phyloP scores from a whole-genome alignment of 257 asterid species.

The Nicotiana sylvestris region DNA sequence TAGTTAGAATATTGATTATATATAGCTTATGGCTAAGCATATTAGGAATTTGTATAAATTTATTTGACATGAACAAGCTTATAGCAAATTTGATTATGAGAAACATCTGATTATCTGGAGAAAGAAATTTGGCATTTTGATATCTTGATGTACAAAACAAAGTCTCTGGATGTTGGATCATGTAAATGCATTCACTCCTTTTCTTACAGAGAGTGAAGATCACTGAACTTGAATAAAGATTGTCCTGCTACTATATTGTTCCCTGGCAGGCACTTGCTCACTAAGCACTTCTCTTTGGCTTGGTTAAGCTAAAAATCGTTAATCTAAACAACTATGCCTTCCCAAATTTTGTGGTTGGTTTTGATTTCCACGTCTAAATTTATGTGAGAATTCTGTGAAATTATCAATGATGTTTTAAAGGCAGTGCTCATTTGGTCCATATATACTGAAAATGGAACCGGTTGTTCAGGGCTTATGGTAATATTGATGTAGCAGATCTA shows the following conservation, averaged over 20 bases:
- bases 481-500: constrained; percentile 74
- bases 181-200: constrained; percentile 67
- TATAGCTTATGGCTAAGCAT: not conserved
- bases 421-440: constrained; percentile 59
- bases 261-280: constrained; percentile 82
- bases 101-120: not conserved
- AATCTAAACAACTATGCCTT: not conserved
- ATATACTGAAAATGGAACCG: constrained; percentile 72
- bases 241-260: constrained; percentile 77
- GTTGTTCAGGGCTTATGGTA: constrained; percentile 40
- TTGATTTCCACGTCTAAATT: not conserved
- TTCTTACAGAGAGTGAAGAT: constrained; percentile 57
- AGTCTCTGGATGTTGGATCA: constrained; percentile 81
- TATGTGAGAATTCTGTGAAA: not conserved
- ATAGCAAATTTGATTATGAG: not conserved
- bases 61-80: constrained; percentile 4
- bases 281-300: constrained; percentile 48
- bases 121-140: constrained; percentile 53
- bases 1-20: not conserved
- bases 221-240: constrained; percentile 83
- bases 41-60: not conserved
- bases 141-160: constrained; percentile 58
- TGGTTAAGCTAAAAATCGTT: constrained; percentile 42
- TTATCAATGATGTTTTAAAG: constrained; percentile 45
- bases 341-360: not conserved